A percentile compares a stretch with the other conserved stretches of the same genome.
phyloP scores from a whole-genome alignment of 2,329 filamentous ascomycete genomes.

The Aspergillus carbonarius region DNA sequence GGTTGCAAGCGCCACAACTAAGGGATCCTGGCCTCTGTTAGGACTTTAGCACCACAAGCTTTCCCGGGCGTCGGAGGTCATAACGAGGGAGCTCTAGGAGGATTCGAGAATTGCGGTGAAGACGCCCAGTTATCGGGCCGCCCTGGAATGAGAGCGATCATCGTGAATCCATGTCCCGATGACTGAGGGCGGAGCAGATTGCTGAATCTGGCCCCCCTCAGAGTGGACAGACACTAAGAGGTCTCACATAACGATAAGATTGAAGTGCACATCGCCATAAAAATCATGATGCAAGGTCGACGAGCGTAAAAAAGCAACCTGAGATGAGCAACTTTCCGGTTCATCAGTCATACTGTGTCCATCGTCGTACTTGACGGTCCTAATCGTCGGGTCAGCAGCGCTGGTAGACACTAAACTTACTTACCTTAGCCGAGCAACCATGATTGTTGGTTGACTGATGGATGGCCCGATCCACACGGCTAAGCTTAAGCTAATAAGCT shows the following conservation, averaged over 20 bases:
- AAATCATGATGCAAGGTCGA: slow-evolving; percentile 12
- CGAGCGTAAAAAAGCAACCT: slow-evolving; percentile 19
- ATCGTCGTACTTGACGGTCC: background rate
- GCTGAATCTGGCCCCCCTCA: background rate
- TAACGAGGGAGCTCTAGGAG: slow-evolving; percentile 1
- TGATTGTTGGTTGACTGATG: background rate
- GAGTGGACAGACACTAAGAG: background rate
- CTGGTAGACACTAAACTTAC: slow-evolving; percentile 13
- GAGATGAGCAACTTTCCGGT: slow-evolving; percentile 4
- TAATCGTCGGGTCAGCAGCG: slow-evolving; percentile 4
- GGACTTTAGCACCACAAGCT: slow-evolving; percentile 12
- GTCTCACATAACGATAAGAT: slow-evolving; percentile 13
- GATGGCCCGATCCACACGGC: slow-evolving; percentile 20
- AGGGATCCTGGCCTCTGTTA: background rate
- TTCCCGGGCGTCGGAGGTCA: slow-evolving; percentile 1
- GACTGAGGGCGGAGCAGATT: background rate
- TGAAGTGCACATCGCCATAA: slow-evolving; percentile 8
- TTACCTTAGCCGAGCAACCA: slow-evolving; percentile 10
- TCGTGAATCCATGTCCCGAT: background rate
- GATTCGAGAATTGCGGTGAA: slow-evolving; percentile 16
- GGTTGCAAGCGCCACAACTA: background rate
- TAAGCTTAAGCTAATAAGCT: slow-evolving; percentile 25
- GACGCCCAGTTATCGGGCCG: slow-evolving; percentile 4
- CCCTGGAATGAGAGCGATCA: slow-evolving; percentile 6
- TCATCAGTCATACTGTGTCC: background rate